A percentile compares a stretch with the other conserved stretches of the same genome.
phyloP scores from a whole-genome alignment of 306 rosid species.

The Citrullus mucosospermus region DNA sequence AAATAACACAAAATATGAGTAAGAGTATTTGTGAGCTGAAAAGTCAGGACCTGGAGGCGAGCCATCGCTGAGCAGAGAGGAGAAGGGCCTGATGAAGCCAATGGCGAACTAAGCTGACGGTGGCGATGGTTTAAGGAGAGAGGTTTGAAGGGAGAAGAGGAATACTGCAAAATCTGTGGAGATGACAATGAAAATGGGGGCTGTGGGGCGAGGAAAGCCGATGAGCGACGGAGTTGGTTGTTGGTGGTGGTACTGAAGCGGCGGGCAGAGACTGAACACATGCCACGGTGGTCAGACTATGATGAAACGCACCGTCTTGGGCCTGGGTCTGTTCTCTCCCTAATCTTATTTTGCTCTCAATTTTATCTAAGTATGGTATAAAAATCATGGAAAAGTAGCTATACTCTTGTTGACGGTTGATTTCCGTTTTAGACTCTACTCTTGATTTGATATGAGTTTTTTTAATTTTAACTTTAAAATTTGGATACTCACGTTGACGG shows the following conservation, averaged over 20 bases:
- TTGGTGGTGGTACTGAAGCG: not conserved
- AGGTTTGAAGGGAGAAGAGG: not conserved
- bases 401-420: too few species aligned
- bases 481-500: too few species aligned
- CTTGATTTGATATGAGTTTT: too few species aligned
- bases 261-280: not conserved
- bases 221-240: not conserved
- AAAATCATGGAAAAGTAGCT: too few species aligned
- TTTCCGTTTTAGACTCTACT: too few species aligned
- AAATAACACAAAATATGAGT: not conserved
- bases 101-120: not conserved
- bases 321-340: not conserved
- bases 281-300: not conserved
- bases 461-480: too few species aligned
- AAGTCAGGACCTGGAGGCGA: slow-evolving; percentile 1
- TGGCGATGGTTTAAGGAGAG: not conserved
- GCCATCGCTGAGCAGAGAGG: not conserved
- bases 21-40: not conserved
- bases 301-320: not conserved
- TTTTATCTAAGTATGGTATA: too few species aligned
- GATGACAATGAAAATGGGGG: not conserved
- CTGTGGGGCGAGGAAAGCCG: not conserved
- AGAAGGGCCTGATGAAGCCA: not conserved
- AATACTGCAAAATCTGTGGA: not conserved
- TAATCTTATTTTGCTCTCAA: too few species aligned